Percentiles rank a stretch among this genome's conserved stretches.
Evolutionary conservation across 1,139 yeast genomes (phyloP).

Genomic region (Saccharomyces hybrid): DNA sequence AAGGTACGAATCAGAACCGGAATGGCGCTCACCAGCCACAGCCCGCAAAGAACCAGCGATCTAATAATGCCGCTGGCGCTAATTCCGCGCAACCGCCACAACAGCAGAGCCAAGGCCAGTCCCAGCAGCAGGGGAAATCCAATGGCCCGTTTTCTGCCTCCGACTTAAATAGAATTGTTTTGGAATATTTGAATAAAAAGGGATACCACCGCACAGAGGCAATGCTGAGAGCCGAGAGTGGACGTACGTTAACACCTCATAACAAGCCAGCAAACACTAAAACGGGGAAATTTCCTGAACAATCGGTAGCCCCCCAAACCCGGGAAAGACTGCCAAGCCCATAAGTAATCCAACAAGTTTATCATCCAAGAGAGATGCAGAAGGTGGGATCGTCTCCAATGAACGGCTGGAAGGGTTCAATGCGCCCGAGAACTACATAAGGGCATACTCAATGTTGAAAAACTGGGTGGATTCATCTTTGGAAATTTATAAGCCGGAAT

Average conservation of each 20-base stretch:
- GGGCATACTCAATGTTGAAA: constrained; percentile 72
- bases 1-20: constrained; percentile 1
- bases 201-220: constrained; percentile 94
- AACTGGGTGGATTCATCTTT: constrained; percentile 89
- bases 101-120: constrained; percentile 2
- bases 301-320: constrained; percentile 33
- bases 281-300: constrained; percentile 25
- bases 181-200: constrained; percentile 85
- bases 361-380: constrained; percentile 35
- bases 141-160: constrained; percentile 48
- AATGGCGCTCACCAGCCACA: background rate
- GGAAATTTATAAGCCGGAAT: constrained; percentile 86
- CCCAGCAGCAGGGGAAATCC: constrained; percentile 6
- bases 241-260: constrained; percentile 59
- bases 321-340: constrained; percentile 29
- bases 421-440: constrained; percentile 63
- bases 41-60: background rate
- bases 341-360: constrained; percentile 35
- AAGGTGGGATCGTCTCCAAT: constrained; percentile 34
- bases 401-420: constrained; percentile 25
- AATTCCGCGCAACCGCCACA: constrained; percentile 3
- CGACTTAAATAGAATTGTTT: constrained; percentile 79
- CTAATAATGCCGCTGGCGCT: background rate
- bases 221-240: constrained; percentile 80
- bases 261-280: constrained; percentile 32